Evolutionary conservation across 495 filamentous ascomycete genomes (phyloP).

Genomic region (Aspergillus coremiiformis): DNA sequence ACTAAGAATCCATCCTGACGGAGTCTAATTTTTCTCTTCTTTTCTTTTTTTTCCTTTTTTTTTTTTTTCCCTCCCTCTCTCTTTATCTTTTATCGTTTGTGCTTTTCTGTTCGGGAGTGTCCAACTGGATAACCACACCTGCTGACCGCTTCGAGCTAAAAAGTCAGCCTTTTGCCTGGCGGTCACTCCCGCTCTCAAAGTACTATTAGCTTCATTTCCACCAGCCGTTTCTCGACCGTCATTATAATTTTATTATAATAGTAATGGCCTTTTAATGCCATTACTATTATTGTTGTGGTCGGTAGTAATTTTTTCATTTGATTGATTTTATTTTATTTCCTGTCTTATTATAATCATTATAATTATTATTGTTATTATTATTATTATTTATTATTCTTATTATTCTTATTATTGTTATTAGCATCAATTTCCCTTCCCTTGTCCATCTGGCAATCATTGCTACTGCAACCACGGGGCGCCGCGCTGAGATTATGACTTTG

Average conservation of each 20-base stretch:
- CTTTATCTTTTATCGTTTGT: too few relatives aligned
- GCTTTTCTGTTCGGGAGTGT: neutral
- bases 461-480: neutral
- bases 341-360: too few relatives aligned
- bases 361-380: neutral
- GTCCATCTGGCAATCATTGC: neutral
- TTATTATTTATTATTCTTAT: too few relatives aligned
- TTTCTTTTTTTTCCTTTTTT: neutral
- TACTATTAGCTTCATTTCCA: neutral
- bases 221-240: neutral
- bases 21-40: neutral
- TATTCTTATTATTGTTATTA: neutral
- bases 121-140: neutral
- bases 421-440: neutral
- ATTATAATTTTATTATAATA: neutral
- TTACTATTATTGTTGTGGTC: neutral
- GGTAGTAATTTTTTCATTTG: too few relatives aligned
- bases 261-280: neutral
- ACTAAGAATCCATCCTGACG: neutral
- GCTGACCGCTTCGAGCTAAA: neutral
- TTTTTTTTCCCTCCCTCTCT: neutral
- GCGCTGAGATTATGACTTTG: constrained; percentile 1
- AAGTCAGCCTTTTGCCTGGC: neutral
- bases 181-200: neutral
- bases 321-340: too few relatives aligned